Base-by-base conservation (phyloP, 2,329 filamentous ascomycete genomes). In the Thermothelomyces thermophilus region DNA sequence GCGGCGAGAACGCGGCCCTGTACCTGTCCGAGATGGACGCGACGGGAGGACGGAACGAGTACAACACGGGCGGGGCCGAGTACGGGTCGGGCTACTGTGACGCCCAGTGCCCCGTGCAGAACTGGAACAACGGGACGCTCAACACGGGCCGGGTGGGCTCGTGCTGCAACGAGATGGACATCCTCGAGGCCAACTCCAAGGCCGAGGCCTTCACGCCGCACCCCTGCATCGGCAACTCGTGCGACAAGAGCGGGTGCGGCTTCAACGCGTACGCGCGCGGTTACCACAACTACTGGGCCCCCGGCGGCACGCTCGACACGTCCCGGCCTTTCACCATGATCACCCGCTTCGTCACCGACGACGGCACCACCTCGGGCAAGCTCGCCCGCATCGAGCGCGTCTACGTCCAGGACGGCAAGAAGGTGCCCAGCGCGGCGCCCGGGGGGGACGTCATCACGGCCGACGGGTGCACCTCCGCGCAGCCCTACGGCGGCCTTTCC, bases 1-100 rank as follows among this genome's bases (percentile, higher is more conserved):
- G 82, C 60, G 82, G 82, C 53, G 66, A 83, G 58, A 84, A 84
- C 65, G 79, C 79, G 47, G 80, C 80, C 13, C 65, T 84, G 31
- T 83, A 84, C 68, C 74, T 84, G 33, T 71, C 76, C 24, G 69
- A 73, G 63, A 73, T 73, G 71, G 73, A 77, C 10, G 68, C 71
- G 6, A 77, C 83, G 58, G 84, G 84, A 57, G 83, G 43, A 5
- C 47, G 54, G 34, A 48, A 45, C 30, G 55, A 68, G 0, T 68
- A 58, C 50, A 77, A 76, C 66, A 70, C 71, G 47, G 77, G 72
- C 40, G 77, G 77, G 51, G 77, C 77, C 24, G 67, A 72, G 46
- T 79, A 77, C 56, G 77, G 77, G 37, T 76, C 73, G 3, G 58
- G 59, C 0, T 62, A 62, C 49, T 62, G 60, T 50, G 60, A 62